phyloP scores from a whole-genome alignment of 805 yeast genomes.

The Clavispora santaluciae region DNA sequence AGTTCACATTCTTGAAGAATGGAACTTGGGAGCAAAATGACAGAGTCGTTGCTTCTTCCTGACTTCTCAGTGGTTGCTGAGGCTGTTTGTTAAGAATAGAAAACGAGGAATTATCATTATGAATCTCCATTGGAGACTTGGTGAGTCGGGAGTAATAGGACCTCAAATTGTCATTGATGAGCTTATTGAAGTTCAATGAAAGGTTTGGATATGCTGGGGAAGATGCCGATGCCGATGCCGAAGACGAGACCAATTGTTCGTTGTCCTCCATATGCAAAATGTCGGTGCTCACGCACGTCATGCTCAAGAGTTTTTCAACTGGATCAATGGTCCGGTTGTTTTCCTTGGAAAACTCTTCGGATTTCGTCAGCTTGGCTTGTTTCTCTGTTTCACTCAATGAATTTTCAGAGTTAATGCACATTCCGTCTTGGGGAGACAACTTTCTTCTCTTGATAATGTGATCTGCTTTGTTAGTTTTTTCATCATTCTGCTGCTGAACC shows the following conservation, averaged over 20 bases:
- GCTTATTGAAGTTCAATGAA: slow-evolving; percentile 32
- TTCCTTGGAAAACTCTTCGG: not conserved
- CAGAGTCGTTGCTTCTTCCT: slow-evolving; percentile 4
- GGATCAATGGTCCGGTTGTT: slow-evolving; percentile 37
- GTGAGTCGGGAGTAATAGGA: slow-evolving; percentile 25
- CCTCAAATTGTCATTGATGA: slow-evolving; percentile 35
- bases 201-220: slow-evolving; percentile 11
- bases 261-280: slow-evolving; percentile 25
- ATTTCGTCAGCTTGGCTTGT: slow-evolving; percentile 2
- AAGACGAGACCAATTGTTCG: slow-evolving; percentile 2
- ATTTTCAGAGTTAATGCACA: not conserved
- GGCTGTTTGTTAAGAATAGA: slow-evolving; percentile 23
- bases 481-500: slow-evolving; percentile 9
- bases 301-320: slow-evolving; percentile 36
- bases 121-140: slow-evolving; percentile 28
- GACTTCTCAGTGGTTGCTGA: not conserved
- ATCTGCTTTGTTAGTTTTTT: slow-evolving; percentile 8
- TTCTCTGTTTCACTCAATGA: slow-evolving; percentile 5
- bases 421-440: slow-evolving; percentile 1
- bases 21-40: slow-evolving; percentile 21
- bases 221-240: slow-evolving; percentile 1
- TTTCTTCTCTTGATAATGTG: slow-evolving; percentile 1
- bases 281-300: slow-evolving; percentile 28
- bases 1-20: slow-evolving; percentile 35
- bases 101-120: slow-evolving; percentile 31